phyloP scores from a whole-genome alignment of 371 early-diverging fungal genomes.

The Circinella umbellata region DNA sequence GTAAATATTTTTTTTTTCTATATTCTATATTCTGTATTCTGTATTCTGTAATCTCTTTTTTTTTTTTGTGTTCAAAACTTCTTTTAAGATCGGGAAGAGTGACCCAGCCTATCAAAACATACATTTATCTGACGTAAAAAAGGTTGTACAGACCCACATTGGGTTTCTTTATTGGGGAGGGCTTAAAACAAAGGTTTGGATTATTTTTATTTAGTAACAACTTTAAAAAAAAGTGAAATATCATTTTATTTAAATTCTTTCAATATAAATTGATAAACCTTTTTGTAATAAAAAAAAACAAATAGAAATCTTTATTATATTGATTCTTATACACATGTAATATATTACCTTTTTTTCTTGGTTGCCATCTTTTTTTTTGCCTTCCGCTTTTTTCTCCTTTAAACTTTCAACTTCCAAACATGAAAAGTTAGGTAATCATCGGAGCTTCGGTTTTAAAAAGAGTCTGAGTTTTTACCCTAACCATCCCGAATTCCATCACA shows the following conservation, averaged over 20 bases:
- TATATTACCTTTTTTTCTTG: too few relatives aligned
- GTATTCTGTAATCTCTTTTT: not conserved
- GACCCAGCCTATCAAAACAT: not conserved
- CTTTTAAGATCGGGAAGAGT: not conserved
- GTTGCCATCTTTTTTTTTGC: too few relatives aligned
- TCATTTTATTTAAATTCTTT: too few relatives aligned
- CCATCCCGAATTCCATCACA: not conserved
- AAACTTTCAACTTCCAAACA: not conserved
- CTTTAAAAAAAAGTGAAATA: too few relatives aligned
- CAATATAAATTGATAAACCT: too few relatives aligned
- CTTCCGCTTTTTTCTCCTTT: too few relatives aligned
- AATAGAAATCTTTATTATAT: too few relatives aligned
- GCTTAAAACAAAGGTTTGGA: not conserved
- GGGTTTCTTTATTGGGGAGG: not conserved
- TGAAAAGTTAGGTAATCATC: not conserved
- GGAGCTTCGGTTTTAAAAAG: not conserved
- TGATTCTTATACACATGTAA: too few relatives aligned
- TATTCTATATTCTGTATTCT: conserved; percentile 4
- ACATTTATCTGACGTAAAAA: not conserved
- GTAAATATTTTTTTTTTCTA: not conserved
- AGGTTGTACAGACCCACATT: not conserved
- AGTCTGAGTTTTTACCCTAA: not conserved
- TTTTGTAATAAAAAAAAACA: too few relatives aligned
- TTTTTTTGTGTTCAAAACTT: not conserved
- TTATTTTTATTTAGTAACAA: too few relatives aligned